phyloP scores from a whole-genome alignment of 208 protist species.

The Entamoeba invadens region DNA sequence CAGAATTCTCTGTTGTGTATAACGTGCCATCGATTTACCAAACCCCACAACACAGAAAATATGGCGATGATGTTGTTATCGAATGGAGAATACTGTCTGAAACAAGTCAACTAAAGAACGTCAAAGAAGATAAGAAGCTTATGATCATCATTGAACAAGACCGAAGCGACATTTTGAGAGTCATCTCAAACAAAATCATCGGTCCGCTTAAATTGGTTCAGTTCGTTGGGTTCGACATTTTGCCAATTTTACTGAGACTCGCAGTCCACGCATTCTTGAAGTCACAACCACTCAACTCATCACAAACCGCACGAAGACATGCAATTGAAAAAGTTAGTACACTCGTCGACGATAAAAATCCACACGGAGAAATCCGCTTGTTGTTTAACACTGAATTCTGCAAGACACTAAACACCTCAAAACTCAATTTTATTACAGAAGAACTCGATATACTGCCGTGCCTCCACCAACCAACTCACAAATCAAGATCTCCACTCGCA shows the following conservation, averaged over 20 bases:
- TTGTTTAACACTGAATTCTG: background rate
- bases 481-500: background rate
- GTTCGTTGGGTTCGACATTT: background rate
- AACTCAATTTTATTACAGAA: background rate
- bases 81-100: background rate
- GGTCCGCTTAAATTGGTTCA: background rate
- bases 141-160: background rate
- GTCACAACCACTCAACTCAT: background rate
- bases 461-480: background rate
- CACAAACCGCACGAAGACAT: background rate
- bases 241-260: background rate
- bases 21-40: background rate
- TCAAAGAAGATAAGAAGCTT: background rate
- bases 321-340: background rate
- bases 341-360: background rate
- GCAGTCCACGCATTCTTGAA: background rate
- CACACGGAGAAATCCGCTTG: background rate
- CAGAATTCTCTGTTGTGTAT: background rate
- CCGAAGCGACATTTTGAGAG: background rate
- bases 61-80: background rate
- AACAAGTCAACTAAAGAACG: too few species aligned
- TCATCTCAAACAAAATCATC: background rate
- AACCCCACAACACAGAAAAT: background rate
- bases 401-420: background rate
- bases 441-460: background rate